phyloP scores from a whole-genome alignment of 306 rosid species.

The Ammopiptanthus mongolicus region DNA sequence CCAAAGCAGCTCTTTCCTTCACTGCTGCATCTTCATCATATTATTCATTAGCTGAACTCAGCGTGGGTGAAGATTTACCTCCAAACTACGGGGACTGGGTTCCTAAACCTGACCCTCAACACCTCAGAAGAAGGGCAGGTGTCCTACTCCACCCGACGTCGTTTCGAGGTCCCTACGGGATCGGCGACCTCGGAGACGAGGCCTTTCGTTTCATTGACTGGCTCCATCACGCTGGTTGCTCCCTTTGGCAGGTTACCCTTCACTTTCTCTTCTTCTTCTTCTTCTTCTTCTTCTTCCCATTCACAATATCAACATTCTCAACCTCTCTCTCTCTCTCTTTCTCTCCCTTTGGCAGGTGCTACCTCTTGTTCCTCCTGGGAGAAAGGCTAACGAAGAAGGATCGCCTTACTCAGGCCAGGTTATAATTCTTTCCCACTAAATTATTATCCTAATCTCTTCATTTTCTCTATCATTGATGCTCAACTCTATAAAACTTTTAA shows the following conservation, averaged over 20 bases:
- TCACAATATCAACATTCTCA: too few species aligned
- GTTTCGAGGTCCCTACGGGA: conserved; percentile 75
- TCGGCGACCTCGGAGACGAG: conserved; percentile 84
- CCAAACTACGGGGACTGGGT: conserved; percentile 53
- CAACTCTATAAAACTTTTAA: background rate
- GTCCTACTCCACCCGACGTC: conserved; percentile 89
- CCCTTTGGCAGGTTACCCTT: conserved; percentile 72
- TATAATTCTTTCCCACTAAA: too few species aligned
- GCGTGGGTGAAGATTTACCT: conserved; percentile 55
- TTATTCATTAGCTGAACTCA: background rate
- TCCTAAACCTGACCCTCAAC: conserved; percentile 35
- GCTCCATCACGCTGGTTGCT: conserved; percentile 74
- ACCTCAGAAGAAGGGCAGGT: conserved; percentile 82
- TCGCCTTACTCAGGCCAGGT: conserved; percentile 55
- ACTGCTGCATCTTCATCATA: background rate
- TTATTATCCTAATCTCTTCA: too few species aligned
- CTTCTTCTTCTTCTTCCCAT: too few species aligned
- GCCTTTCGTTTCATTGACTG: conserved; percentile 79
- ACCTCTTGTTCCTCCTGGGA: conserved; percentile 96
- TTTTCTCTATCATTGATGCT: background rate
- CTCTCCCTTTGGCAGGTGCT: conserved; percentile 49
- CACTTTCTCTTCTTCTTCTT: background rate
- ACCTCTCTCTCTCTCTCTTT: too few species aligned
- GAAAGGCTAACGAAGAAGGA: conserved; percentile 84
- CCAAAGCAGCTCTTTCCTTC: background rate